Percentiles rank a stretch among this genome's conserved stretches.
Evolutionary conservation across 1,284 basidiomycete genomes (phyloP).

Genomic region (Sanghuangporus sanghuang): DNA sequence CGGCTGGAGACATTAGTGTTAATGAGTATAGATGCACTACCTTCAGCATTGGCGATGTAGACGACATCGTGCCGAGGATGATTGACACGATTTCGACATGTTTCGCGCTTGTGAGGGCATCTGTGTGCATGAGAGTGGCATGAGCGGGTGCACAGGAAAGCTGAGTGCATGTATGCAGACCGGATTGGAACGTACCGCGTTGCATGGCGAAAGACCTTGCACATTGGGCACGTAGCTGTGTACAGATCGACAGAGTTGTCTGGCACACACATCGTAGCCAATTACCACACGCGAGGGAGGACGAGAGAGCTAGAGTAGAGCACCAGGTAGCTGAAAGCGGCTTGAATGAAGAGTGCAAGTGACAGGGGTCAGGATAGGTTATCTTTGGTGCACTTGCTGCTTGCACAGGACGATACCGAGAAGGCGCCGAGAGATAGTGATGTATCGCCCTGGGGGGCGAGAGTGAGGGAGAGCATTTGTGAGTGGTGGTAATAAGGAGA

Average conservation of each 20-base stretch:
- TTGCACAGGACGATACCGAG: not conserved
- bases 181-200: slow-evolving; percentile 11
- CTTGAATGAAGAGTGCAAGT: slow-evolving; percentile 23
- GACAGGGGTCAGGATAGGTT: slow-evolving; percentile 18
- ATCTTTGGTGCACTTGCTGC: too few relatives aligned
- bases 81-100: slow-evolving; percentile 62
- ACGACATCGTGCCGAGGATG: slow-evolving; percentile 73
- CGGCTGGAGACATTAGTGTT: not conserved
- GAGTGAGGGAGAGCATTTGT: not conserved
- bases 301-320: not conserved
- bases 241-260: slow-evolving; percentile 63
- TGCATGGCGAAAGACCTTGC: slow-evolving; percentile 53
- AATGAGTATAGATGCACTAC: slow-evolving; percentile 34
- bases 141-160: not conserved
- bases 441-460: not conserved
- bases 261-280: slow-evolving; percentile 57
- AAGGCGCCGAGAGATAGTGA: not conserved
- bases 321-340: slow-evolving; percentile 19
- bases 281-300: not conserved
- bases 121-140: slow-evolving; percentile 30
- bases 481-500: slow-evolving; percentile 15
- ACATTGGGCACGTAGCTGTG: slow-evolving; percentile 69
- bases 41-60: slow-evolving; percentile 78
- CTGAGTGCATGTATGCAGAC: not conserved
- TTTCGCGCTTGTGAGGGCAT: slow-evolving; percentile 68